phyloP scores from a whole-genome alignment of 169 alveolate genomes.

The Fabrea salina region DNA sequence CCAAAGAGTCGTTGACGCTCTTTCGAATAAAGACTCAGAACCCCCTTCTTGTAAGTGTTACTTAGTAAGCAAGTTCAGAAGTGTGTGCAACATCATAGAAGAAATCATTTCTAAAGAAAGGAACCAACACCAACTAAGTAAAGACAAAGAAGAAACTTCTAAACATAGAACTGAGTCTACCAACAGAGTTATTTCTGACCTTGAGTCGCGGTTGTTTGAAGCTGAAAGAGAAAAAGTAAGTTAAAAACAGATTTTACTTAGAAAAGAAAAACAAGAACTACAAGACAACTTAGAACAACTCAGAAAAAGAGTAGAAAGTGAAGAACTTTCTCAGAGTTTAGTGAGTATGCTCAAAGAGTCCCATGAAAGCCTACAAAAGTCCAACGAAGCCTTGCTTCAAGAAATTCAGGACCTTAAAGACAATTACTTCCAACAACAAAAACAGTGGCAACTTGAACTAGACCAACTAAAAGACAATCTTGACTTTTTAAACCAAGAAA shows the following conservation, averaged over 20 bases:
- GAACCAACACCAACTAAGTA: neutral
- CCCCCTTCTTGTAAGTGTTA: neutral
- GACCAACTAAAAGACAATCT: neutral
- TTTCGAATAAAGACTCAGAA: neutral
- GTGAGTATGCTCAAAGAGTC: neutral
- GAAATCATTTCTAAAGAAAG: slow-evolving; percentile 1
- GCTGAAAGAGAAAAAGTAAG: neutral
- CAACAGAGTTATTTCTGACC: neutral
- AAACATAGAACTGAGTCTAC: neutral
- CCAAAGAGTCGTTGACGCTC: neutral
- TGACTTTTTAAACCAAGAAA: neutral
- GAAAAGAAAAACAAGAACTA: neutral
- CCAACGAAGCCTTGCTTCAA: neutral
- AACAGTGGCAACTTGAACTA: neutral
- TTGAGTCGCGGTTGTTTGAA: neutral
- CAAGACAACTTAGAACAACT: neutral
- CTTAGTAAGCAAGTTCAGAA: neutral
- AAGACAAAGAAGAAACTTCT: neutral
- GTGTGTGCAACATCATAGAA: neutral
- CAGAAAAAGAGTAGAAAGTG: neutral
- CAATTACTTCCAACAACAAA: neutral
- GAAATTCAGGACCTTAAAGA: neutral
- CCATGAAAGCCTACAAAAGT: neutral
- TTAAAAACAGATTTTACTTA: neutral
- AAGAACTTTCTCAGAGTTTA: neutral